Conservation (phyloP, 371 early-diverging fungal species). For the Mucor racemosus region DNA sequence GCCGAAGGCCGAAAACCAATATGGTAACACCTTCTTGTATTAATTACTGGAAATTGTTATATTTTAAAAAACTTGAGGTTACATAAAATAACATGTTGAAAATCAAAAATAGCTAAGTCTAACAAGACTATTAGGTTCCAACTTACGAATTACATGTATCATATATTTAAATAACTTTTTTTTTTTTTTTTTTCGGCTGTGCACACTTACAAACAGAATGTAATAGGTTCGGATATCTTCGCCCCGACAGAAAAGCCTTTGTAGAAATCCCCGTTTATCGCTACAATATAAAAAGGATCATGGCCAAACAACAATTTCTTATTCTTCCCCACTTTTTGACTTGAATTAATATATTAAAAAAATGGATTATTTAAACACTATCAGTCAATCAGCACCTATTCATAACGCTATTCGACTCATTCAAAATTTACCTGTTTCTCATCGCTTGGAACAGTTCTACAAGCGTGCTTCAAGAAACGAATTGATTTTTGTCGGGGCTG, state of each 20-base stretch:
- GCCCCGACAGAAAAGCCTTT: not conserved
- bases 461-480: slow-evolving; percentile 35
- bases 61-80: not conserved
- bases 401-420: slow-evolving; percentile 14
- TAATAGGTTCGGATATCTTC: not conserved
- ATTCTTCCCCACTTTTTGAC: not conserved
- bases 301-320: no score
- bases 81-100: not conserved
- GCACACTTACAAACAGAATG: not conserved
- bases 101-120: not conserved
- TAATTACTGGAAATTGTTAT: not conserved
- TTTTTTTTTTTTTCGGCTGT: not conserved
- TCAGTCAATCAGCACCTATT: slow-evolving; percentile 13
- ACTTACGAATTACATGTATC: not conserved
- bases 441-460: slow-evolving; percentile 19
- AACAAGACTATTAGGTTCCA: not conserved
- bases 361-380: slow-evolving; percentile 14
- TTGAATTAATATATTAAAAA: not conserved
- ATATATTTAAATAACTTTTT: no score
- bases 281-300: not conserved
- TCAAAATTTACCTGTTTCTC: slow-evolving; percentile 10
- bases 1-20: not conserved
- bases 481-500: slow-evolving; percentile 29
- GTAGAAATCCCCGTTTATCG: not conserved
- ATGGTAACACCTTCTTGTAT: not conserved